Base-by-base conservation (phyloP, 2,329 filamentous ascomycete species). In the Beauveria scarabaeidicola region DNA sequence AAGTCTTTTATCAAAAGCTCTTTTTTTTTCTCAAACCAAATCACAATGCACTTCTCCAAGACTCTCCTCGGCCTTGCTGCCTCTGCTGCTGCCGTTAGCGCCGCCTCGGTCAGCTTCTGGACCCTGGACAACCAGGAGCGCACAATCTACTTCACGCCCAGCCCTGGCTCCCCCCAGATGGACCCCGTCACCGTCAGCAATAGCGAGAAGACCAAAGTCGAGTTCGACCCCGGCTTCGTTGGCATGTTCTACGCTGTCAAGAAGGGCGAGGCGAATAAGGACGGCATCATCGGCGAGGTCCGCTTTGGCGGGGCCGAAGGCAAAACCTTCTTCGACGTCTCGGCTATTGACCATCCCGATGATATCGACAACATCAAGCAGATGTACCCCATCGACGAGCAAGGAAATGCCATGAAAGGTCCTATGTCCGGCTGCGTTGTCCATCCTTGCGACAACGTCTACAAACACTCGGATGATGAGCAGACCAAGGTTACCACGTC, bases 251-350 rank as follows among this genome's bases (percentile, higher is more conserved):
- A 79, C 70, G 74, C 81, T 48, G 68, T 81, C 63, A 71, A 72
- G 44, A 69, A 80, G 29, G 81, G 80, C 58, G 61, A 68, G 2
- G 50, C 67, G 11, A 71, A 77, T 64, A 65, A 66, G 46, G 69
- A 74, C 5, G 81, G 81, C 64, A 83, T 81, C 78, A 75, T 81
- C 60, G 78, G 78, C 58, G 78, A 81, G 74, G 73, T 80, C 59
- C 71, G 72, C 63, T 81, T 80, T 67, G 72, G 77, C 57, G 79
- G 77, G 67, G 81, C 70, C 70, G 66, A 69, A 56, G 79, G 73
- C 63, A 62, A 73, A 61, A 82, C 77, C 60, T 84, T 77, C 76
- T 84, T 81, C 61, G 81, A 84, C 63, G 80, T 84, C 63, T 83
- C 80, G 11, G 81, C 81, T 68, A 84, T 84, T 63, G 78, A 83